Base-by-base conservation (phyloP, 768 basidiomycete species). In the Gymnopilus dilepis region DNA sequence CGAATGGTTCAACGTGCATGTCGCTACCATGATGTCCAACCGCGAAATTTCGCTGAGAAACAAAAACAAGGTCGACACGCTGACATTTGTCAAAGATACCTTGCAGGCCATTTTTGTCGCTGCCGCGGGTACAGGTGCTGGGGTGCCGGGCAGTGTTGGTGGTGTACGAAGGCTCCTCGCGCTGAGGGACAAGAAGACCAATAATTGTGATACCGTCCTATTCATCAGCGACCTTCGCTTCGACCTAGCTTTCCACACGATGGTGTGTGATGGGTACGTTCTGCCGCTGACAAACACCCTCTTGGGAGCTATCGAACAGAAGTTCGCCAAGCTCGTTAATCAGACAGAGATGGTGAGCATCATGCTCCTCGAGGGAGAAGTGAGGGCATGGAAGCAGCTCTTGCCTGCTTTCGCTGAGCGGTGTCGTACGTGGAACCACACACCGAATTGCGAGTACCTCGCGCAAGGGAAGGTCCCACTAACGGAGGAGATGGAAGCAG, bases 351-450 rank as follows among this genome's bases (percentile, higher is more conserved):
- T 52, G 34, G 51, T 52, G 21, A 12, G 31, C 33, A 59, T 75
- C 45, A 17, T 22, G 2, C 65, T 74, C 0, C 61, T 55, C 8
- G 68, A 69, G 6, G 76, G 73, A 8, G 82, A 81, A 63, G 64
- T 79, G 38, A 62, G 63, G 24, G 77, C 76, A 1, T 87, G 84
- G 86, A 80, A 81, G 51, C 75, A 80, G 50, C 75, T 86, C 15
- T 69, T 87, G 1, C 85, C 84, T 4, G 71, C 75, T 1, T 63
- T 83, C 30, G 77, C 75, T 2, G 86, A 87, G 65, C 76, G 84
- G 41, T 85, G 84, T 59, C 79, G 84, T 21, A 74, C 72, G 0
- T 87, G 85, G 86, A 65, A 67, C 13, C 86, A 88, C 65, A 63
- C 50, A 11, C 50, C 68, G 3, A 70, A 70, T 28, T 88, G 86